Percentiles rank a stretch among this genome's conserved stretches.
Evolutionary conservation across 2,329 filamentous ascomycete genomes (phyloP).

Genomic region (Colletotrichum sp.): DNA sequence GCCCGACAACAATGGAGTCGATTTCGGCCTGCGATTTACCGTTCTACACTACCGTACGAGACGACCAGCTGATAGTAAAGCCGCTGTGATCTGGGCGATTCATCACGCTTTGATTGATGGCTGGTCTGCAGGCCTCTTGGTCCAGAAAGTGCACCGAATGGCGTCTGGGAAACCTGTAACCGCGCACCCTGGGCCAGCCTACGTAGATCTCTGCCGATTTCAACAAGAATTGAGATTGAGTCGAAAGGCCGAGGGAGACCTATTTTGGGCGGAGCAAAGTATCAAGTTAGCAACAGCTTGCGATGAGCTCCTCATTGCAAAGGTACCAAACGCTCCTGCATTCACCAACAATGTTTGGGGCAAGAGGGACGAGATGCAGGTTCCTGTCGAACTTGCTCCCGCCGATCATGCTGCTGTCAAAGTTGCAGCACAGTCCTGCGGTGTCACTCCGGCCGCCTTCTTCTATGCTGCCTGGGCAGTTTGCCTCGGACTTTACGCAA

Average conservation of each 20-base stretch:
- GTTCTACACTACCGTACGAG: neutral
- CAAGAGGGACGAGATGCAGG: neutral
- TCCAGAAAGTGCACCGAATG: neutral
- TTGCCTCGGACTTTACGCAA: slow-evolving; percentile 31
- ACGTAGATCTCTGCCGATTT: neutral
- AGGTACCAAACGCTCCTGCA: neutral
- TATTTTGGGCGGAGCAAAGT: neutral
- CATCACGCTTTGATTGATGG: neutral
- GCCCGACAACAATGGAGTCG: neutral
- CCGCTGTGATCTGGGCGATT: neutral
- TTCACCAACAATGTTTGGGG: neutral
- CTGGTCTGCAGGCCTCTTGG: neutral
- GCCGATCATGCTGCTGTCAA: slow-evolving; percentile 8
- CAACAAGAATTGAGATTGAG: neutral
- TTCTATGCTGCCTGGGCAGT: slow-evolving; percentile 42
- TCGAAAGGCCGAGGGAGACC: neutral
- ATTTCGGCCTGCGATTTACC: neutral
- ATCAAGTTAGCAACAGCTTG: neutral
- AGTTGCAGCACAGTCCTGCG: neutral
- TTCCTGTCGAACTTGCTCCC: neutral
- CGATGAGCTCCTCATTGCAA: neutral
- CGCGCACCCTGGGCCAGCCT: neutral
- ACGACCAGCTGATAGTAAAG: neutral
- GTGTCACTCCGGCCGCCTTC: slow-evolving; percentile 13
- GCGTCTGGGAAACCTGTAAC: neutral